phyloP scores from a whole-genome alignment of 805 yeast species.

The Kluyveromyces wickerhamii region DNA sequence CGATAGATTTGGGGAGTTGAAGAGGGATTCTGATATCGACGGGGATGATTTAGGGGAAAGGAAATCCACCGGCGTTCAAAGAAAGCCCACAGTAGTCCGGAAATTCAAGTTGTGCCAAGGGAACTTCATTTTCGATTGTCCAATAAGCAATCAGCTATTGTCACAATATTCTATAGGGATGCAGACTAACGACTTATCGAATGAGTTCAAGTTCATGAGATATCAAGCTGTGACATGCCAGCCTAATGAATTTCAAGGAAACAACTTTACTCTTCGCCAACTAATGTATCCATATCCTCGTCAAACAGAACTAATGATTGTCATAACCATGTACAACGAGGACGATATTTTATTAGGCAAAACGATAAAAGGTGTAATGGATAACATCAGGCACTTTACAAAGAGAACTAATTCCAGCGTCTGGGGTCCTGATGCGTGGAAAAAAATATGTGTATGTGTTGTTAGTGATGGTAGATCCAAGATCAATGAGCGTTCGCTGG shows the following conservation, averaged over 20 bases:
- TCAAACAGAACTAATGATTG: conserved; percentile 76
- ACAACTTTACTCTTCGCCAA: conserved; percentile 76
- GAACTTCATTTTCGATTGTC: conserved; percentile 81
- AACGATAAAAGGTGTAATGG: conserved; percentile 85
- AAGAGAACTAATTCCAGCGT: conserved; percentile 55
- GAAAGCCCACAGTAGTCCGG: conserved; percentile 23
- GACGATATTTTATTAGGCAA: conserved; percentile 73
- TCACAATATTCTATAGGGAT: conserved; percentile 39
- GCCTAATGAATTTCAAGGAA: conserved; percentile 56
- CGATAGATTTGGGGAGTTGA: conserved; percentile 3
- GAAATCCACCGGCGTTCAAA: conserved; percentile 6
- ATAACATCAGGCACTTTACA: conserved; percentile 69
- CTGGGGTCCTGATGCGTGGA: conserved; percentile 98
- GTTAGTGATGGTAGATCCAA: conserved; percentile 90
- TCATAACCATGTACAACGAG: conserved; percentile 86
- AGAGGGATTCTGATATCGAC: conserved; percentile 6
- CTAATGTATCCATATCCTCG: conserved; percentile 70
- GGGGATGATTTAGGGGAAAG: conserved; percentile 19
- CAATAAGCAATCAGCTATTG: conserved; percentile 65
- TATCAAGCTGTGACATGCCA: conserved; percentile 93
- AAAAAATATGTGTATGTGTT: conserved; percentile 80
- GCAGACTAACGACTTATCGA: conserved; percentile 29
- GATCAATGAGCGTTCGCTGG: conserved; percentile 69
- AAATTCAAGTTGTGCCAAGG: conserved; percentile 43
- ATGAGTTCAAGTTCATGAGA: conserved; percentile 76